Evolutionary conservation across 2,329 filamentous ascomycete genomes (phyloP).

Genomic region (Pseudomassariella vexata): DNA sequence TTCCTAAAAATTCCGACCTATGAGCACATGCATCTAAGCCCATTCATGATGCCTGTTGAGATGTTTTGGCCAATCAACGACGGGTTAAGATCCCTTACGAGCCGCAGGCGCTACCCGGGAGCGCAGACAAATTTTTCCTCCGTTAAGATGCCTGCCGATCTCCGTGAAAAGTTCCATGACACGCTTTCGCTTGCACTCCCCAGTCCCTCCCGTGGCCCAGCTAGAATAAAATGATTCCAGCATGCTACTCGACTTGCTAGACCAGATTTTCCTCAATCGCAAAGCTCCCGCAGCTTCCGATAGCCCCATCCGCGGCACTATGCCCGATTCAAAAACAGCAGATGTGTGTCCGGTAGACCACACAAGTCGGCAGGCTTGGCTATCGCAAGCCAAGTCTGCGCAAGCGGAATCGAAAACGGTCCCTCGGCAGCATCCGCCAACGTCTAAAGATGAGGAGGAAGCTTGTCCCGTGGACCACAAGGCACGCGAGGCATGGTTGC

Average conservation of each 20-base stretch:
- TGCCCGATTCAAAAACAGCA: conserved; percentile 3
- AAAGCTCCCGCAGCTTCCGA: not conserved
- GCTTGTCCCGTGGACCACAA: conserved; percentile 88
- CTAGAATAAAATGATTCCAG: conserved; percentile 6
- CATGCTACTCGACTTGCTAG: conserved; percentile 10
- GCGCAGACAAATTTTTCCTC: conserved; percentile 1
- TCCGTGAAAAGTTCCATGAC: conserved; percentile 3
- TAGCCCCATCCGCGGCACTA: not conserved
- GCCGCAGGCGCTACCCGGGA: not conserved
- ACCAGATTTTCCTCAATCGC: conserved; percentile 10
- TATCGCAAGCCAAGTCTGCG: no score
- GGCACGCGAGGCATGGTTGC: conserved; percentile 81
- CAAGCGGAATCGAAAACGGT: not conserved
- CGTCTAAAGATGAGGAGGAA: conserved; percentile 18
- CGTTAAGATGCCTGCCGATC: no score
- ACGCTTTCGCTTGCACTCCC: not conserved
- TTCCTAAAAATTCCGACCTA: no score
- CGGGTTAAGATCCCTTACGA: not conserved
- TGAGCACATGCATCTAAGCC: no score
- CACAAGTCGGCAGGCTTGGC: no score
- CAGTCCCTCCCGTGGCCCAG: not conserved
- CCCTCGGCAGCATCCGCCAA: conserved; percentile 9
- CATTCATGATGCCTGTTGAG: no score
- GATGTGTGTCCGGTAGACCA: no score
- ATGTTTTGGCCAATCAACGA: no score